Evolutionary conservation across 2,329 filamentous ascomycete genomes (phyloP), one percentile per base, ranked within the genome.

Genomic region (Dichotomopilus funicola): DNA sequence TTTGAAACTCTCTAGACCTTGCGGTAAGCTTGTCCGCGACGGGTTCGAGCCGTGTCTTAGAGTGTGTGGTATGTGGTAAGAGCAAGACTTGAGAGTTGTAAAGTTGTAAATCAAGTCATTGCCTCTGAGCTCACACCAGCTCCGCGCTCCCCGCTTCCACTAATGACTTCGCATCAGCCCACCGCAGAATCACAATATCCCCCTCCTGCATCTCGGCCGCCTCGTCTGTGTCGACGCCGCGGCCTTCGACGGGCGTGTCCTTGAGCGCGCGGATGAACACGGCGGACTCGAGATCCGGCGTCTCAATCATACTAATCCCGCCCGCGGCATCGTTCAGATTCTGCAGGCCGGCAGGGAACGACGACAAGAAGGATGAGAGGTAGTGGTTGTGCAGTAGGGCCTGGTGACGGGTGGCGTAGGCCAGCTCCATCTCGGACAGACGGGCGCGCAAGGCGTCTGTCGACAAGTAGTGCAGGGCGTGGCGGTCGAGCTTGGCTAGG

Each of bases 301-400:
- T 78, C 67, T 96, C 91, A 35, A 97, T 83, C 94, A 99, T 99
- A 73, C 82, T 91, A 55, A 92, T 86, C 8, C 91, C 91, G 35
- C 91, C 92, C 0, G 88, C 85, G 11, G 88, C 89, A 73, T 99
- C 94, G 72, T 97, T 95, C 53, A 99, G 75, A 62, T 91, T 85
- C 70, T 92, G 87, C 64, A 99, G 71, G 46, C 82, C 78, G 11
- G 81, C 73, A 0, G 94, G 94, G 64, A 99, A 96, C 10, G 87
- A 83, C 0, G 79, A 80, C 12, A 99, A 78, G 66, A 99, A 99
- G 1, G 89, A 92, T 1, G 86, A 81, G 5, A 88, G 78, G 72
- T 95, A 97, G 71, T 97, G 91, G 51, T 83, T 80, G 55, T 91
- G 86, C 13, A 97, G 79, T 1, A 99, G 78, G 7, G 88, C 82